Base-by-base conservation (phyloP, 2,329 filamentous ascomycete species). In the Pyrenophora seminiperda region DNA sequence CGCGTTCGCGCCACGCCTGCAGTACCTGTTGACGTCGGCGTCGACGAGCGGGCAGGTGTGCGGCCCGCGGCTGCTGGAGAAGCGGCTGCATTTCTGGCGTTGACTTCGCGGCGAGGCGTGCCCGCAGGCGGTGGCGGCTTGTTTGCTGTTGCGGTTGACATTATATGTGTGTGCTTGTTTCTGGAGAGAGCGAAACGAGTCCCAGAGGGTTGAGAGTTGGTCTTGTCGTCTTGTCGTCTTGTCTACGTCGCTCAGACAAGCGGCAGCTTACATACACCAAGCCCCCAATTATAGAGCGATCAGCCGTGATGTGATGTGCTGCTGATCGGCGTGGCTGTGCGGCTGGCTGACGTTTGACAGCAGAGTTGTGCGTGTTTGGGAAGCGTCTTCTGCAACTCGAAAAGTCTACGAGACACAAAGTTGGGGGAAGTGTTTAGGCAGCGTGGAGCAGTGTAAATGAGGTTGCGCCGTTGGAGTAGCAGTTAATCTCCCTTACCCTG, bases 81-180 rank as follows among this genome's bases (percentile, higher is more conserved):
- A 15, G 69, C 47, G 39, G 70, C 54, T 9, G 63, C 51, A 37
- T 55, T 62, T 44, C 56, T 50, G 40, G 57, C 18, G 19, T 57
- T 42, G 53, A 58, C 45, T 49, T 65, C 61, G 50, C 62, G 62
- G 30, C 53, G 62, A 34, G 67, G 60, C 14, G 68, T 66, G 57
- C 68, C 70, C 27, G 68, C 55, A 50, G 65, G 57, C 7, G 70
- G 57, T 6, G 70, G 67, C 29, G 70, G 63, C 59, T 74, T 75
- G 54, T 63, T 70, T 54, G 68, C 62, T 48, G 68, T 59, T 34
- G 71, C 63, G 15, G 71, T 63, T 41, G 70, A 71, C 70, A 72
- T 72, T 53, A 17, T 51, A 53, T 53, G 41, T 22, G 24, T 46
- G 17, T 43, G 30, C 24, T 43, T 41, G 55, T 36, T 19, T 41